These are phyloP conservation scores for Erysimum cheiri DNA, from an alignment of 441 rosid genomes.

Conservation along the genomic window DNA sequence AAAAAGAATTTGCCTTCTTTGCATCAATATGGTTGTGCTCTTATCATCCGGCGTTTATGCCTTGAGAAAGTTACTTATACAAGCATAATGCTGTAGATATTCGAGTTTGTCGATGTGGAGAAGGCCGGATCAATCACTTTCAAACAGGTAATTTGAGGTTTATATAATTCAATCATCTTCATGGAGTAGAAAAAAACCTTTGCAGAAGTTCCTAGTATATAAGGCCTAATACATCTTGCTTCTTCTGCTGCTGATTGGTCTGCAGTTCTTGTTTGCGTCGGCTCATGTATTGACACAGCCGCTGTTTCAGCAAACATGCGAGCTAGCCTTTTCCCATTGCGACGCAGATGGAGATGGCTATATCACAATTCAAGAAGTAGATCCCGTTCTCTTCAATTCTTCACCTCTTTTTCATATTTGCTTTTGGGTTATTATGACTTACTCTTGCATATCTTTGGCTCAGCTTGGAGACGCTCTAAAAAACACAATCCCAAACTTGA, in stretches of 20 bases:
- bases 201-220: neutral
- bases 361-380: conserved; percentile 69
- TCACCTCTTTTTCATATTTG: conserved; percentile 21
- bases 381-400: neutral
- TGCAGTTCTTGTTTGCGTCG: conserved; percentile 85
- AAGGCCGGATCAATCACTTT: conserved; percentile 77
- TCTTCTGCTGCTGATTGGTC: conserved; percentile 26
- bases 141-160: conserved; percentile 66
- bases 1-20: neutral
- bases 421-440: conserved; percentile 7
- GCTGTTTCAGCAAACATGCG: conserved; percentile 69
- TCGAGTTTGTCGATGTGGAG: conserved; percentile 81
- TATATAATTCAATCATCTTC: conserved; percentile 3
- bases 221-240: conserved; percentile 3
- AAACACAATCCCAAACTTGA: conserved; percentile 59
- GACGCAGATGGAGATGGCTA: conserved; percentile 52
- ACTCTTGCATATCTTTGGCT: conserved; percentile 39
- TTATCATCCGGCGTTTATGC: conserved; percentile 5
- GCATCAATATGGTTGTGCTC: neutral
- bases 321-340: conserved; percentile 64
- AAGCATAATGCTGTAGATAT: conserved; percentile 58
- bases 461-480: conserved; percentile 72
- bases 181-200: neutral
- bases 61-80: conserved; percentile 18
- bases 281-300: conserved; percentile 77